phyloP scores from a whole-genome alignment of 2,329 filamentous ascomycete species.

The Camptophora hylomeconis region DNA sequence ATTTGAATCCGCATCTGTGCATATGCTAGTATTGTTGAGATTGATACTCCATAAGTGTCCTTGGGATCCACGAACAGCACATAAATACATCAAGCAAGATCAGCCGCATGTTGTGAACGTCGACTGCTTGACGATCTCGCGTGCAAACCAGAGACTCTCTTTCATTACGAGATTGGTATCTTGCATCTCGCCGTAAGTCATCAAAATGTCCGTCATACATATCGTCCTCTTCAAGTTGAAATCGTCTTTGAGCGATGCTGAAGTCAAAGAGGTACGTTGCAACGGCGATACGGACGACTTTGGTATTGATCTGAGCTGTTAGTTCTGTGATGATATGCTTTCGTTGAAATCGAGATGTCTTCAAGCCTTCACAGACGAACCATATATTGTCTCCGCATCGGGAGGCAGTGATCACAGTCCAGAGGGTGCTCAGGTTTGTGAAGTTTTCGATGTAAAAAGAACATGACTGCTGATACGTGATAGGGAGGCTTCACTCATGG shows the following conservation, averaged over 20 bases:
- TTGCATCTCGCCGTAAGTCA: too few relatives aligned
- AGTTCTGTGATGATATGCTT: constrained; percentile 47
- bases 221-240: constrained; percentile 58
- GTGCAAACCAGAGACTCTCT: too few relatives aligned
- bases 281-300: neutral
- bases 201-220: constrained; percentile 50
- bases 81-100: too few relatives aligned
- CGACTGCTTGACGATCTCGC: too few relatives aligned
- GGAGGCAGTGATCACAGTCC: constrained; percentile 51
- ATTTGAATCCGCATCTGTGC: too few relatives aligned
- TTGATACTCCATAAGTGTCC: too few relatives aligned
- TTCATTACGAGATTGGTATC: too few relatives aligned
- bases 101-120: too few relatives aligned
- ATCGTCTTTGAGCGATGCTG: constrained; percentile 31
- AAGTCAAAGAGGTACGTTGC: constrained; percentile 42
- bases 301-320: neutral
- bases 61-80: too few relatives aligned
- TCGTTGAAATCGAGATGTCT: constrained; percentile 45
- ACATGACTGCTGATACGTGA: constrained; percentile 3
- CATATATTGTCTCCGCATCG: constrained; percentile 46
- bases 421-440: constrained; percentile 45
- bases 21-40: too few relatives aligned
- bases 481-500: constrained; percentile 54
- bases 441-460: neutral
- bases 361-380: constrained; percentile 43